phyloP scores from a whole-genome alignment of 345 rosid genomes.

The Luvunga scandens region DNA sequence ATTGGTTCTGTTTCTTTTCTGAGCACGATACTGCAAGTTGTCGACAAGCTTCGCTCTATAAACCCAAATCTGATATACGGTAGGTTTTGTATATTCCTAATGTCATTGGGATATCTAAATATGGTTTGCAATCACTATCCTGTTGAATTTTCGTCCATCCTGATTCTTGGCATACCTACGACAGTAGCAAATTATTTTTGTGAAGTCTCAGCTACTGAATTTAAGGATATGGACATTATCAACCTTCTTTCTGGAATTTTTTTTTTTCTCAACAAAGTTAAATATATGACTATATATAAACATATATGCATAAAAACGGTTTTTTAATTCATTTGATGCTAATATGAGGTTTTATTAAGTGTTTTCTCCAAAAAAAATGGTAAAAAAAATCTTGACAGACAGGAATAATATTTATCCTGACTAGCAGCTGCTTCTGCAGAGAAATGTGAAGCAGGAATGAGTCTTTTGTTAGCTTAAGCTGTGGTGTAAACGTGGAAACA shows the following conservation, averaged over 20 bases:
- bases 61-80: slow-evolving; percentile 90
- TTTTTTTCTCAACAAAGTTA: too few species aligned
- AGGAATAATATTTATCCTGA: background rate
- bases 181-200: too few species aligned
- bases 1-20: slow-evolving; percentile 97
- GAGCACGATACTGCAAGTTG: slow-evolving; percentile 67
- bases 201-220: too few species aligned
- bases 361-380: background rate
- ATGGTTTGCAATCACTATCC: background rate
- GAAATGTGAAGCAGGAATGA: background rate
- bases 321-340: background rate
- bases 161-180: too few species aligned
- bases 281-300: background rate
- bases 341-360: background rate
- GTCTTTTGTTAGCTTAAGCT: background rate
- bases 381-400: background rate
- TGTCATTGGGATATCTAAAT: background rate
- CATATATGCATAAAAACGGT: background rate
- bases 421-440: background rate
- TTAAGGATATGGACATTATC: too few species aligned
- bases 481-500: background rate
- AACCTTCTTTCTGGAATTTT: too few species aligned
- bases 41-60: slow-evolving; percentile 76
- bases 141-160: background rate
- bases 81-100: slow-evolving; percentile 28